Evolutionary conservation across 768 basidiomycete genomes (phyloP), one percentile per base, ranked within the genome.

Genomic region (Russula sp.): DNA sequence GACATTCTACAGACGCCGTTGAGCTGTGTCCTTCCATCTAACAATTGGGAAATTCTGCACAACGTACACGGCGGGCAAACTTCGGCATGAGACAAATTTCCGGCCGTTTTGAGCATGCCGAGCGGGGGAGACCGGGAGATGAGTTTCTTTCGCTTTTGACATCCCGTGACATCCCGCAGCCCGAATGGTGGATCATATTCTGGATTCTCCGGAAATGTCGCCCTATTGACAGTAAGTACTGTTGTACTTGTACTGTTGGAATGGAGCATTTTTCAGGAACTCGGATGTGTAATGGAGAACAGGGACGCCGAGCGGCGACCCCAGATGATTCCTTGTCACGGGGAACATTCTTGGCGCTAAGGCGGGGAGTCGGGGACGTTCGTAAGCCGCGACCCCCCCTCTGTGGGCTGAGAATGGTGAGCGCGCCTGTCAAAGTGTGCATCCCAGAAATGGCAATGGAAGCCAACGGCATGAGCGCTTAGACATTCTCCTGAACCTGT

Each of bases 301-400:
- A 36, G 36, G 36, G 13, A 2, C 13, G 36, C 13, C 2, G 14
- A 5, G 14, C 14, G 38, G 38, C 38, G 16, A 38, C 0, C 38
- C 34, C 8, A 11, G 10, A 5, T 14, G 38, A 40, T 40, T 5
- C 6, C 42, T 32, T 30, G 26, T 53, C 13, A 54, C 16, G 24
- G 32, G n/a, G 44, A 48, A 62, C 34, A 36, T 55, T 55, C 32
- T 62, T 24, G 60, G 60, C 42, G 32, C n/a, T 52, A 40, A 60
- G 28, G 38, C 42, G 28, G 28, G 28, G 28, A 5, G 9, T 18
- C 20, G 18, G 28, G 28, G 2, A 34, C 3, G 34, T 34, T 34
- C 34, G 34, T 11, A 34, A 34, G 34, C 34, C 2, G 34, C n/a
- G n/a, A n/a, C n/a, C n/a, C n/a, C 11, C 34, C 10, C 26, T 38